These are phyloP conservation scores for Fusarium mexicanum DNA, from an alignment of 2,329 filamentous ascomycete species.

Conservation along the genomic window DNA sequence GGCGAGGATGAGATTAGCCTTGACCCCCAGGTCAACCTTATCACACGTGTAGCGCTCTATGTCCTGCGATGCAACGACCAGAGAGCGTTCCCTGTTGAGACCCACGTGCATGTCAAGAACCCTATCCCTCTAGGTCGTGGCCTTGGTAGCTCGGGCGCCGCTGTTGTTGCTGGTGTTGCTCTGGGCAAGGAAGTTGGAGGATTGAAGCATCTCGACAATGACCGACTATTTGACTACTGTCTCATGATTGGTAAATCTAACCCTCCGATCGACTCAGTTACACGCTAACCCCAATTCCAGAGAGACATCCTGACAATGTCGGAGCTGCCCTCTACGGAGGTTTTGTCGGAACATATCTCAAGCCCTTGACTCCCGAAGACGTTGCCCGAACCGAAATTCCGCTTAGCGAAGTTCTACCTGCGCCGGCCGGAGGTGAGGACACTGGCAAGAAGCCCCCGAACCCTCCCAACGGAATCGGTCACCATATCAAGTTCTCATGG, in stretches of 20 bases:
- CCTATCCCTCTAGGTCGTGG: conserved; percentile 93
- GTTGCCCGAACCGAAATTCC: conserved; percentile 93
- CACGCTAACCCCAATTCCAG: conserved; percentile 49
- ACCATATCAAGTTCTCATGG: conserved; percentile 97
- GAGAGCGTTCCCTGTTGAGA: conserved; percentile 83
- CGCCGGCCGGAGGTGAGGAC: conserved; percentile 89
- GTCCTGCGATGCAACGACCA: conserved; percentile 92
- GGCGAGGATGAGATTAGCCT: conserved; percentile 82
- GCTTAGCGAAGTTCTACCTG: conserved; percentile 89
- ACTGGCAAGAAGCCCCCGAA: conserved; percentile 87
- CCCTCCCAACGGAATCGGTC: conserved; percentile 91
- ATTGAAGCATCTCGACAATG: conserved; percentile 76
- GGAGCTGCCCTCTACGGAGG: conserved; percentile 95
- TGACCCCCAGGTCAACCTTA: conserved; percentile 86
- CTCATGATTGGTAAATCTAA: conserved; percentile 83
- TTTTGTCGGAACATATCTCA: conserved; percentile 96
- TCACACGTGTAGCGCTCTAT: conserved; percentile 93
- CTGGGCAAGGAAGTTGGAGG: conserved; percentile 89
- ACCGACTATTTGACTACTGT: conserved; percentile 92
- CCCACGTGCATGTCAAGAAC: conserved; percentile 94
- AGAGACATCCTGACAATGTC: conserved; percentile 93
- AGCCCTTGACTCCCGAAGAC: conserved; percentile 89
- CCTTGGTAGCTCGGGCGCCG: conserved; percentile 93
- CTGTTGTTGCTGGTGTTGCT: conserved; percentile 94
- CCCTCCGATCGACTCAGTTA: not conserved